A percentile compares a stretch with the other conserved stretches of the same genome.
phyloP scores from a whole-genome alignment of 2,329 filamentous ascomycete genomes.

The Neocatenulostroma microsporum region DNA sequence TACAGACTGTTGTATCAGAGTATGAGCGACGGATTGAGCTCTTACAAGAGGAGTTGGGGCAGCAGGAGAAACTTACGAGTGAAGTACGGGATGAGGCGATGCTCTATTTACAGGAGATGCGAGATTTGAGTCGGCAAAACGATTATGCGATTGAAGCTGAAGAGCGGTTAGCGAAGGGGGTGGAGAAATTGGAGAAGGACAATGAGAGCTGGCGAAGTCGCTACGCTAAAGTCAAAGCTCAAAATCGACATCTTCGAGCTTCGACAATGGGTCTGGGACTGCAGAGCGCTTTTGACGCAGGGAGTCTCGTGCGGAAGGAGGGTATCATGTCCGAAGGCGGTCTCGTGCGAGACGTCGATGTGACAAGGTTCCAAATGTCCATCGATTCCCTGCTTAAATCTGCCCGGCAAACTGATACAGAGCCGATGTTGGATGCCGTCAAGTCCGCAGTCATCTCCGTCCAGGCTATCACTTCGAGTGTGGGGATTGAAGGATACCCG shows the following conservation, averaged over 20 bases:
- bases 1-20: too few relatives aligned
- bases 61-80: conserved; percentile 76
- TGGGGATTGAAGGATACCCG: conserved; percentile 41
- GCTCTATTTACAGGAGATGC: conserved; percentile 82
- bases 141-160: conserved; percentile 73
- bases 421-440: conserved; percentile 73
- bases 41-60: conserved; percentile 57
- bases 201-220: conserved; percentile 84
- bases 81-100: conserved; percentile 80
- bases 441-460: conserved; percentile 77
- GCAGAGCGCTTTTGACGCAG: conserved; percentile 48
- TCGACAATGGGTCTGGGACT: conserved; percentile 71
- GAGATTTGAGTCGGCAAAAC: conserved; percentile 71
- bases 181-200: conserved; percentile 71
- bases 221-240: conserved; percentile 81
- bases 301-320: conserved; percentile 56
- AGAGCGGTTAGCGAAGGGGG: conserved; percentile 64
- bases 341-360: conserved; percentile 79
- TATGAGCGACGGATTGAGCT: conserved; percentile 53
- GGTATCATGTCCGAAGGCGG: conserved; percentile 56
- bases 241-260: conserved; percentile 70
- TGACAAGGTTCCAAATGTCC: conserved; percentile 90
- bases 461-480: conserved; percentile 74
- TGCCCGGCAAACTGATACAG: conserved; percentile 65
- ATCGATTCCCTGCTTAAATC: conserved; percentile 82